Percentiles rank a stretch among this genome's conserved stretches.
Evolutionary conservation across 176 grass and related monocot species (phyloP).

Genomic region (Ananas comosus): DNA sequence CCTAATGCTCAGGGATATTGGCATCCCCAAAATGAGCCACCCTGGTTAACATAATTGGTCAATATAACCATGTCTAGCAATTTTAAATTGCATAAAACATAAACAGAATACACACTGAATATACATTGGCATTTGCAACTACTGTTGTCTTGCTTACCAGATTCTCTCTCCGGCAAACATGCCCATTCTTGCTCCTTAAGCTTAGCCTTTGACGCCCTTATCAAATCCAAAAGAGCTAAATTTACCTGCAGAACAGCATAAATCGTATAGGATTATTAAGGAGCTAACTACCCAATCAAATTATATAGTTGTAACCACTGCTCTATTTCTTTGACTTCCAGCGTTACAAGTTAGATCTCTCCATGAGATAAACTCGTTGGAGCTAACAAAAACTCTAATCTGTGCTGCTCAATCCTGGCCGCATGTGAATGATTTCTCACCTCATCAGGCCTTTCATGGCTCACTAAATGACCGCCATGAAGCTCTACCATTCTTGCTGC

Average conservation of each 20-base stretch:
- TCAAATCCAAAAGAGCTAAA: conserved; percentile 64
- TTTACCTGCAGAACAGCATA: conserved; percentile 49
- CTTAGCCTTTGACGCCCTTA: conserved; percentile 60
- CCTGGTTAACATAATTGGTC: conserved; percentile 23
- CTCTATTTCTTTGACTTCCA: too few species aligned
- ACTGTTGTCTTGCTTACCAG: conserved; percentile 36
- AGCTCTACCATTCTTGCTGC: conserved; percentile 89
- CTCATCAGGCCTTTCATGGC: conserved; percentile 92
- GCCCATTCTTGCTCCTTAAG: conserved; percentile 62
- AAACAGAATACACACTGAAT: conserved; percentile 12
- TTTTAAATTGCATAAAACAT: not conserved
- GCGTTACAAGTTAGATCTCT: not conserved
- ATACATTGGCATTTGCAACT: not conserved
- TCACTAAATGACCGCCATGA: conserved; percentile 92
- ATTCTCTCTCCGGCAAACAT: conserved; percentile 39
- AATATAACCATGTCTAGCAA: conserved; percentile 34
- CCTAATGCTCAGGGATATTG: conserved; percentile 32
- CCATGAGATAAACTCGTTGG: not conserved
- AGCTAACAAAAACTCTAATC: too few species aligned
- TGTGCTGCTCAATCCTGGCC: not conserved
- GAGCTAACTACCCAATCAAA: too few species aligned
- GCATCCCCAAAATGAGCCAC: conserved; percentile 37
- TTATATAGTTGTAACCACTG: too few species aligned
- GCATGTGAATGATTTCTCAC: conserved; percentile 27
- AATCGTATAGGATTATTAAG: not conserved